Conservation (phyloP, 2,329 filamentous ascomycete genomes). For the Fusarium tricinctum region DNA sequence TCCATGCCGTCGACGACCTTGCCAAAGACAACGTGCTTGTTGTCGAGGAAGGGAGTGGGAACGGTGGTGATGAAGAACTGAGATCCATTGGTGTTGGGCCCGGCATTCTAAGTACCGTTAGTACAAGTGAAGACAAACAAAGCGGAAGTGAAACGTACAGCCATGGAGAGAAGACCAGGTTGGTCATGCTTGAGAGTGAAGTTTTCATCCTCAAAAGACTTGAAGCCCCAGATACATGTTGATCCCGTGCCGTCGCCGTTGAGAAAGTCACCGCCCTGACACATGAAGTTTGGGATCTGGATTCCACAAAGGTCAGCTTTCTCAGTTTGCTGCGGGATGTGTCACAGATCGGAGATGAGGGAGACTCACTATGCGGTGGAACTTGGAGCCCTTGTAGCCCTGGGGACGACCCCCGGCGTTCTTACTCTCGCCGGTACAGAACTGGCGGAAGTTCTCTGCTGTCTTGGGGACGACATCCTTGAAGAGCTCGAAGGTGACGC, state of each 20-base stretch:
- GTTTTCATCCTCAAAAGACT: conserved; percentile 91
- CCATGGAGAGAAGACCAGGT: conserved; percentile 91
- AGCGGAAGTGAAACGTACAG: conserved; percentile 69
- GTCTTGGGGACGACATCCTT: conserved; percentile 86
- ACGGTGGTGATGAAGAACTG: conserved; percentile 98
- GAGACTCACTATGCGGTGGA: conserved; percentile 86
- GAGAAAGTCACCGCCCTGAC: conserved; percentile 95
- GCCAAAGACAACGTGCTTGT: conserved; percentile 96
- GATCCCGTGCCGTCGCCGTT: conserved; percentile 94
- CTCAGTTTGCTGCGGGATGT: background rate
- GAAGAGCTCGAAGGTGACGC: conserved; percentile 93
- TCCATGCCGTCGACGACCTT: conserved; percentile 92
- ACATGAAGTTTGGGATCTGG: conserved; percentile 96
- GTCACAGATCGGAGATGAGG: conserved; percentile 6
- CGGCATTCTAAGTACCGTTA: conserved; percentile 75
- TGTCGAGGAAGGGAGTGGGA: conserved; percentile 87
- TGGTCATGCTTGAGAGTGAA: conserved; percentile 84
- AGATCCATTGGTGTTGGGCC: conserved; percentile 91
- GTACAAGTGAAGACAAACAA: background rate
- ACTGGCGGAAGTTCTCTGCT: conserved; percentile 96
- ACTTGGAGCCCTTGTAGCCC: conserved; percentile 95
- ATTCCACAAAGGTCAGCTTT: conserved; percentile 20
- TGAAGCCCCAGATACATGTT: conserved; percentile 87
- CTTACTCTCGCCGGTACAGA: conserved; percentile 94
- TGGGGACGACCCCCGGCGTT: conserved; percentile 81